Evolutionary conservation across 2,329 filamentous ascomycete species (phyloP), one percentile per base, ranked within the genome.

Genomic region (Lachnellula cervina): DNA sequence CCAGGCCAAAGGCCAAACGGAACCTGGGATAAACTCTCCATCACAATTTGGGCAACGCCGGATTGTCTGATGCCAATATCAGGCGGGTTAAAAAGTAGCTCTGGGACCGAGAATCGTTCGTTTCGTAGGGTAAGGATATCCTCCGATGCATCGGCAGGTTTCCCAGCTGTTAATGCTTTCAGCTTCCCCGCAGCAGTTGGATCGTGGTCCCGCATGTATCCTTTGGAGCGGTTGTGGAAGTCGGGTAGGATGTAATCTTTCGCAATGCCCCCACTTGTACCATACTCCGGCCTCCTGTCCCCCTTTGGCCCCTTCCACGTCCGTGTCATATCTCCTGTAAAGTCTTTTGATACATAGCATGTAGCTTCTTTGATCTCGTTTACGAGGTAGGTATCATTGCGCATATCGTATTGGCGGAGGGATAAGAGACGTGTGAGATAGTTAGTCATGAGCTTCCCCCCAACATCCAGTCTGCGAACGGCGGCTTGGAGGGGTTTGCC

Each of bases 301-400:
- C 84, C 80, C 58, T 81, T 74, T 1, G 87, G 84, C 6, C 87
- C 88, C 70, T 90, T 94, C 90, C 91, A 96, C 0, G 86, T 87
- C 61, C 79, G 80, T 60, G 97, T 92, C 37, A 99, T 80, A 64
- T 97, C 90, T 6, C 71, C 68, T 25, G 78, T 76, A 71, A 97
- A 97, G 67, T 95, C 84, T 1, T 82, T 75, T 2, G 88, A 88
- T 11, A 97, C 85, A 65, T 88, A 97, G 69, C 90, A 96, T 0
- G 88, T 85, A 4, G 87, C 80, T 70, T 99, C 94, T 69, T 99
- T 99, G 72, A 97, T 92, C 71, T 97, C 89, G 66, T 96, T 96
- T 69, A 97, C 90, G 50, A 97, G 87, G 70, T 95, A 87, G 0
- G 89, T 87, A 66, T 99, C 94, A 70, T 96, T 92, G 59, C 94